phyloP scores from a whole-genome alignment of 306 rosid genomes.

The Medicago lupulina region DNA sequence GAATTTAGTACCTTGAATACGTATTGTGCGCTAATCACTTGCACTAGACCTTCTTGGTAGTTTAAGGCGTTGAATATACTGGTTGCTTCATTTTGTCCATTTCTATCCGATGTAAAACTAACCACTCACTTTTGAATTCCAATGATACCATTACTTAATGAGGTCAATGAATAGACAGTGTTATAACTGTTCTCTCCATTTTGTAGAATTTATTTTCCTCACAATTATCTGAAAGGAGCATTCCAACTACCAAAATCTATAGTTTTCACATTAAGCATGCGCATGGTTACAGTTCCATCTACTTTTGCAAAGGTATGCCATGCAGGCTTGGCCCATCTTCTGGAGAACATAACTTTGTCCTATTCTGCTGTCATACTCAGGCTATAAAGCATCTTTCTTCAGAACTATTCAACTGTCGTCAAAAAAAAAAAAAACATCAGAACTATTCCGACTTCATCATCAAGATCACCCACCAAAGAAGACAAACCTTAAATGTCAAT shows the following conservation, averaged over 20 bases:
- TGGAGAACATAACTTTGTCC: neutral
- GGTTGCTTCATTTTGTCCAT: neutral
- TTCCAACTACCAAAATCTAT: slow-evolving; percentile 2
- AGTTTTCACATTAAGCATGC: slow-evolving; percentile 1
- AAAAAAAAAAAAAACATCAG: neutral
- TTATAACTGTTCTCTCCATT: neutral
- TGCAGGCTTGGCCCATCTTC: slow-evolving; percentile 8
- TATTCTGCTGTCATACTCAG: neutral
- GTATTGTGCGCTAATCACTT: neutral
- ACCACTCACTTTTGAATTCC: neutral
- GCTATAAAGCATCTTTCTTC: neutral
- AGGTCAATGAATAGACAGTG: neutral
- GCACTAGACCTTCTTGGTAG: neutral
- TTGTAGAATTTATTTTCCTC: neutral
- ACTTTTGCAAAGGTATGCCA: slow-evolving; percentile 8
- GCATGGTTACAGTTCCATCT: slow-evolving; percentile 10
- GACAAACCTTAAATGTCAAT: slow-evolving; percentile 9
- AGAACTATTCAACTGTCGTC: too few species aligned
- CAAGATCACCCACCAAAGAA: slow-evolving; percentile 39
- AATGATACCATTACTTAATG: neutral
- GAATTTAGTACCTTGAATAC: neutral
- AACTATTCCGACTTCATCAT: slow-evolving; percentile 18
- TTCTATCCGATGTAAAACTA: neutral
- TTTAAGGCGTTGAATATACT: too few species aligned
- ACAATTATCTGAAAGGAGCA: neutral